These are phyloP conservation scores for Xerocomellus amylosporus DNA, from an alignment of 768 basidiomycete species.

Conservation along the genomic window DNA sequence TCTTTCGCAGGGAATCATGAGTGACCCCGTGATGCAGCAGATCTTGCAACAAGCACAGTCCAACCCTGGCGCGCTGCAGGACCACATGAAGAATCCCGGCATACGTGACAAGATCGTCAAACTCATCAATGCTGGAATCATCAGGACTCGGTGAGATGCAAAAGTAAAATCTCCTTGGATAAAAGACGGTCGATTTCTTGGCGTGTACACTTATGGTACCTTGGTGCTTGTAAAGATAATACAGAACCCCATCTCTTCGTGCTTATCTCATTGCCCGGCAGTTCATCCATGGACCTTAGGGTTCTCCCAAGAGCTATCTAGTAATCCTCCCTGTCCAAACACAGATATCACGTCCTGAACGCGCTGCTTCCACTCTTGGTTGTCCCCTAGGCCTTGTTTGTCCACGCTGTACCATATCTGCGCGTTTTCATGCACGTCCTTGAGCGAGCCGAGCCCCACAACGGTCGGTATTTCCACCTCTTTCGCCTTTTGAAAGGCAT, in stretches of 20 bases:
- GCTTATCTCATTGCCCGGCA: neutral
- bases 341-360: constrained; percentile 35
- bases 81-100: constrained; percentile 93
- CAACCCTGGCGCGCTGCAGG: constrained; percentile 85
- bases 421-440: constrained; percentile 74
- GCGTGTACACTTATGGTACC: constrained; percentile 23
- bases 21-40: constrained; percentile 88
- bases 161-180: constrained; percentile 10
- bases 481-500: constrained; percentile 51
- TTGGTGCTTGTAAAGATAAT: constrained; percentile 25
- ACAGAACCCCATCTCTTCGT: neutral
- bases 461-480: constrained; percentile 57
- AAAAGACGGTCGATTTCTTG: constrained; percentile 12
- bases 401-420: constrained; percentile 63
- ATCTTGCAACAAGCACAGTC: constrained; percentile 93
- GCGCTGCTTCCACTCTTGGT: constrained; percentile 44
- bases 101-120: constrained; percentile 84
- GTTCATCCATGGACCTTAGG: constrained; percentile 32
- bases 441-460: constrained; percentile 64
- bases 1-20: constrained; percentile 74
- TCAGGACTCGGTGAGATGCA: constrained; percentile 67
- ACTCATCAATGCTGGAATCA: constrained; percentile 89
- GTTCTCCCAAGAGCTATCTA: constrained; percentile 75
- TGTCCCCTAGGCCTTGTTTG: constrained; percentile 32
- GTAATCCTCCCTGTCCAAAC: constrained; percentile 48